A percentile compares a stretch with the other conserved stretches of the same genome.
phyloP scores from a whole-genome alignment of 345 rosid species.

The Microthlaspi erraticum region DNA sequence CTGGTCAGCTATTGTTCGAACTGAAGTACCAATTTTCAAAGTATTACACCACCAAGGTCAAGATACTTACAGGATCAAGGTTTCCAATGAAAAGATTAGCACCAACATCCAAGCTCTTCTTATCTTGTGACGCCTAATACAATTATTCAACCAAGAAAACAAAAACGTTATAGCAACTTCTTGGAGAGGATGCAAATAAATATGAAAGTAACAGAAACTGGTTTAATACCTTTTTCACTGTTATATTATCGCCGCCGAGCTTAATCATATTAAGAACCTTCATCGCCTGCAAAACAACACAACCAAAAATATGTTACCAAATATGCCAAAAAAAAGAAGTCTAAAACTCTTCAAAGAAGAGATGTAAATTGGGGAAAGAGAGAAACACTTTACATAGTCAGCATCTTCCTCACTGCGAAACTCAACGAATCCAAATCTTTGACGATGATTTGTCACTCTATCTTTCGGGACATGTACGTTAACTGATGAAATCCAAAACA shows the following conservation, averaged over 20 bases:
- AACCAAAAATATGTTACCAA: neutral
- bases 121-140: conserved; percentile 94
- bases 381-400: conserved; percentile 68
- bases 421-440: conserved; percentile 90
- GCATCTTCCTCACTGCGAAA: conserved; percentile 98
- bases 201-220: neutral
- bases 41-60: neutral
- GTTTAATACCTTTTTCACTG: conserved; percentile 81
- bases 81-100: conserved; percentile 98
- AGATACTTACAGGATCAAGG: conserved; percentile 84
- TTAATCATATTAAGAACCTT: conserved; percentile 98
- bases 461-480: conserved; percentile 97
- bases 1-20: conserved; percentile 20
- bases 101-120: conserved; percentile 97
- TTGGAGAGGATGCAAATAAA: neutral
- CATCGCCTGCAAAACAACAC: conserved; percentile 65
- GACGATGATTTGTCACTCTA: conserved; percentile 95
- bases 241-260: conserved; percentile 90
- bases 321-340: neutral
- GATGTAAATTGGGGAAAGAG: neutral
- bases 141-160: conserved; percentile 11
- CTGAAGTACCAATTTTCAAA: neutral
- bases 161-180: conserved; percentile 1
- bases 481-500: conserved; percentile 50
- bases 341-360: neutral